Percentiles rank a stretch among this genome's conserved stretches.
Evolutionary conservation across 331 rosid genomes (phyloP).

Genomic region (Acacia pycnantha): DNA sequence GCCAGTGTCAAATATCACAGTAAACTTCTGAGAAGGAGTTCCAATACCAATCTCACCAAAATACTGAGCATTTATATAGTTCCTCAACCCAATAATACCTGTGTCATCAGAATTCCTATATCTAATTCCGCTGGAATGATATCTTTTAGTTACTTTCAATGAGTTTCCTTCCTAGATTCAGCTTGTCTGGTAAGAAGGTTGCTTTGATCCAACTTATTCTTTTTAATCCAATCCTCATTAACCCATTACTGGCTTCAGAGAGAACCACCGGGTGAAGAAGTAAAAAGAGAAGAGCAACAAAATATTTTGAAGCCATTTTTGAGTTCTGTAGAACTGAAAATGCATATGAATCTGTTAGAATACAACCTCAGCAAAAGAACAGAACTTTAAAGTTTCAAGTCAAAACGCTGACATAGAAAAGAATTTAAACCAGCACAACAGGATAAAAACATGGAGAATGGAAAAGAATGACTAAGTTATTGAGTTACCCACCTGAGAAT

Average conservation of each 20-base stretch:
- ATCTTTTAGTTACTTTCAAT: constrained; percentile 35
- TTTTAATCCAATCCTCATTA: constrained; percentile 65
- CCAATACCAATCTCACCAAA: constrained; percentile 72
- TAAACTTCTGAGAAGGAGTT: constrained; percentile 65
- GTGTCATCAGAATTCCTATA: constrained; percentile 45
- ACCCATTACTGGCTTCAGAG: constrained; percentile 44
- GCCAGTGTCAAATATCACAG: constrained; percentile 68
- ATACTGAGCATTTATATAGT: constrained; percentile 64
- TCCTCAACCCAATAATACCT: constrained; percentile 52
- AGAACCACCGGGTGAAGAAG: constrained; percentile 43
- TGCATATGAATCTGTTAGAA: constrained; percentile 17
- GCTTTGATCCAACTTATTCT: constrained; percentile 48
- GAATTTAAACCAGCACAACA: neutral
- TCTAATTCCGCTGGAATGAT: constrained; percentile 31
- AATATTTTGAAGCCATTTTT: constrained; percentile 41
- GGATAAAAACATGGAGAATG: neutral
- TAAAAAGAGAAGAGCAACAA: constrained; percentile 46
- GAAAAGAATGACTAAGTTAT: neutral
- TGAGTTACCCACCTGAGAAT: constrained; percentile 20
- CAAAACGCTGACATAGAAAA: neutral
- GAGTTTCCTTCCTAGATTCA: constrained; percentile 30
- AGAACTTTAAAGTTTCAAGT: neutral
- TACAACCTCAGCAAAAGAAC: constrained; percentile 7
- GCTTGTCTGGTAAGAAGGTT: constrained; percentile 33
- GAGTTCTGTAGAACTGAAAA: constrained; percentile 25